Base-by-base conservation (phyloP, 768 basidiomycete genomes). In the Phaeotremella fagi region DNA sequence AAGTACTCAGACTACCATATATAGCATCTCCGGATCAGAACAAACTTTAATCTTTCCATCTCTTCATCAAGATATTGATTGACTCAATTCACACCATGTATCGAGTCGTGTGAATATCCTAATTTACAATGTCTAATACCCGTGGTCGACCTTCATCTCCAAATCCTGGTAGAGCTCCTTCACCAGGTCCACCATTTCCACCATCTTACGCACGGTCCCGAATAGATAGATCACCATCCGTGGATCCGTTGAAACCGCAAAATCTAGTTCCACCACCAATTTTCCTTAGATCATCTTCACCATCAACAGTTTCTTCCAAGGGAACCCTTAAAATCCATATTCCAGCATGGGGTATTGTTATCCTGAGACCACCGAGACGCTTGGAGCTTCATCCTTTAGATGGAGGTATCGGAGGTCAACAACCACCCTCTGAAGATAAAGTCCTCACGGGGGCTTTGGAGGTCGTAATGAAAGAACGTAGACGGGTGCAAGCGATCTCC, bases 381-480 rank as follows among this genome's bases (percentile, higher is more conserved):
- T 25, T 57, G 20, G 61, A 67, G 4, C 49, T 63, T 5, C 62
- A 63, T 25, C 62, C 65, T 6, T 33, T 60, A 3, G 63, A 68
- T 31, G 23, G 36, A 6, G 57, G 48, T 9, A 27, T 47, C 9
- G 35, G n/a, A 14, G 37, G 27, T 5, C 28, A 47, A 15, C 57
- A 64, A 42, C 59, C 60, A 2, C 70, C 72, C 3, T 29, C 51
- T 15, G 70, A 73, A 29, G 72, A 73, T 49, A 68, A 68, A 7
- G 55, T 73, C 26, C 46, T 73, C 12, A 54, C 59, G 33, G 70
- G 70, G 12, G 46, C 59, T 2, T 37, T 71, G 9, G 70, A 71
- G 42, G 63, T 74, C 12, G 63, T 61, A 28, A 71, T 70, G 70
- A 66, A 67, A 51, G 66, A 71, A 29, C 55, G 64, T 1, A 48